phyloP scores from a whole-genome alignment of 73 alveolate species.

The Stentor roeselii region DNA sequence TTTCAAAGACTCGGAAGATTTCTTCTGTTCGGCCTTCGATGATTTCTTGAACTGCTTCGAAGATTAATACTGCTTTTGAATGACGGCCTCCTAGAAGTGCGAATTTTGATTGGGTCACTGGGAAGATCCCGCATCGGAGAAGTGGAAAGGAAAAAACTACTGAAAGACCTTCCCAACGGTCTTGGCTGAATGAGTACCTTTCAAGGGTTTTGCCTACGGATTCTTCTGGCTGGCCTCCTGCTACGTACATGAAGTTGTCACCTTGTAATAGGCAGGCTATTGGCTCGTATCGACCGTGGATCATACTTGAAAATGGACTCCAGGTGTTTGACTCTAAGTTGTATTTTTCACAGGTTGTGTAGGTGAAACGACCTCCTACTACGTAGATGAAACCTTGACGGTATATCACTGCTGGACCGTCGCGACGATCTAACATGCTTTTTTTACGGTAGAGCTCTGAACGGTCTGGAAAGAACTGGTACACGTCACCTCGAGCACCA shows the following conservation, averaged over 20 bases:
- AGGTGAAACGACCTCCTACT: conserved; percentile 15
- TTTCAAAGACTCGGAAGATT: conserved; percentile 1
- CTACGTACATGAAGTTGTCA: not conserved
- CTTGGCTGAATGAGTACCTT: conserved; percentile 16
- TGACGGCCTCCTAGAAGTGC: conserved; percentile 16
- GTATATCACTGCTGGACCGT: conserved; percentile 29
- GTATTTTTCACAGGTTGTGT: conserved; percentile 23
- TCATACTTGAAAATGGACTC: conserved; percentile 1
- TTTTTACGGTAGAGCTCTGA: not conserved
- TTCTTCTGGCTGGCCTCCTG: conserved; percentile 27
- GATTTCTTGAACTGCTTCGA: not conserved
- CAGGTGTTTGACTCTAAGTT: not conserved
- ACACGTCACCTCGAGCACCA: not conserved
- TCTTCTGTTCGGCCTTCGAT: conserved; percentile 2
- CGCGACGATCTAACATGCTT: conserved; percentile 19
- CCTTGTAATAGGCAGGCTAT: not conserved
- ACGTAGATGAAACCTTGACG: not conserved
- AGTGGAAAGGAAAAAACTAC: conserved; percentile 21
- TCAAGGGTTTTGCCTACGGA: conserved; percentile 27
- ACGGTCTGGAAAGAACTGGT: not conserved
- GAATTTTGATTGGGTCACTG: conserved; percentile 11
- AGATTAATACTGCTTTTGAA: not conserved
- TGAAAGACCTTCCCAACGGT: not conserved
- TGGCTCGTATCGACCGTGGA: conserved; percentile 17
- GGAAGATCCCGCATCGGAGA: not conserved